These are phyloP conservation scores for Pichia cactophila DNA, from an alignment of 1,139 yeast genomes.

Conservation along the genomic window DNA sequence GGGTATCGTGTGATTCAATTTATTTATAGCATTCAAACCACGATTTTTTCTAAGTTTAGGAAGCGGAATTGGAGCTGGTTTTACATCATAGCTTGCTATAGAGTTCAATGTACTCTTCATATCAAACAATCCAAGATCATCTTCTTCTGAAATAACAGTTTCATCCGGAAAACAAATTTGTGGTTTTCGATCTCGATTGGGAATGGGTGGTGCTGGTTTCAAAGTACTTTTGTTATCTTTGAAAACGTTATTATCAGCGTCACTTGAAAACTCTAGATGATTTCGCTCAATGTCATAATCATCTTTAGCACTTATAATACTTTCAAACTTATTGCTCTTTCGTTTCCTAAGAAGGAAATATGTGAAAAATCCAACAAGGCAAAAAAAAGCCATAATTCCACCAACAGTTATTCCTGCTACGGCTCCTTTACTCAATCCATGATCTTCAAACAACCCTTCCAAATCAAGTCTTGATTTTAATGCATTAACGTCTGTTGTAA, in stretches of 20 bases:
- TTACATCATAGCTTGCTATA: not conserved
- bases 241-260: not conserved
- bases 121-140: constrained; percentile 8
- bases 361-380: constrained; percentile 22
- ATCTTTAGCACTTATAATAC: not conserved
- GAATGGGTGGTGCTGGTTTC: constrained; percentile 4
- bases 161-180: not conserved
- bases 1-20: constrained; percentile 8
- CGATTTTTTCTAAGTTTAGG: constrained; percentile 9
- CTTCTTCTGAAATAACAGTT: not conserved
- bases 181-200: constrained; percentile 7
- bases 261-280: not conserved
- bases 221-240: not conserved
- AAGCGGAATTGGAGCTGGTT: not conserved
- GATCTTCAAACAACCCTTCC: not conserved
- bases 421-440: constrained; percentile 25
- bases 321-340: not conserved
- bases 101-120: constrained; percentile 13
- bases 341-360: constrained; percentile 16
- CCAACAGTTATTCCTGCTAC: constrained; percentile 42
- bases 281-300: not conserved
- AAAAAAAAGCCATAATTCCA: constrained; percentile 31
- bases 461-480: constrained; percentile 13
- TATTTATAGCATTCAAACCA: constrained; percentile 8
- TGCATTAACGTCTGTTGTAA: constrained; percentile 22